phyloP scores from a whole-genome alignment of 192 early-diverging fungal genomes.

The Gigaspora rosea region DNA sequence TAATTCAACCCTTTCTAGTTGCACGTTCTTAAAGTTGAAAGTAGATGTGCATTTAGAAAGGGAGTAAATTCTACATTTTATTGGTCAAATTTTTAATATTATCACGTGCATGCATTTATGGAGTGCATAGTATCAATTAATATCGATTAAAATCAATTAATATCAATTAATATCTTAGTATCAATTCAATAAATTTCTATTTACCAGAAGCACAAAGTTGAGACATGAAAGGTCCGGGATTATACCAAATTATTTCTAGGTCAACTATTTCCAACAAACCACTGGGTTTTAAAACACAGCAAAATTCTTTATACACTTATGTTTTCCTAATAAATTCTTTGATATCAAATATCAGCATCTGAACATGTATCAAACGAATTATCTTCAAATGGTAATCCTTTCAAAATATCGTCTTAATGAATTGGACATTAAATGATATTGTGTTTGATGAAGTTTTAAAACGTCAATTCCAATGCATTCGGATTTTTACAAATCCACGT shows the following conservation, averaged over 20 bases:
- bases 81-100: no score
- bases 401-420: constrained; percentile 34
- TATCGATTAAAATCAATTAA: no score
- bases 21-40: no score
- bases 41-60: no score
- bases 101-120: no score
- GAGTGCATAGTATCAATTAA: no score
- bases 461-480: constrained; percentile 42
- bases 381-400: constrained; percentile 44
- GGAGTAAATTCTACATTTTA: no score
- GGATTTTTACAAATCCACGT: constrained; percentile 42
- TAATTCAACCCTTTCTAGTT: no score
- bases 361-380: constrained; percentile 28
- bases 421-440: constrained; percentile 40
- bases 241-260: background rate
- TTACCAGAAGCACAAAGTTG: background rate
- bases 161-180: no score
- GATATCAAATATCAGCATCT: background rate
- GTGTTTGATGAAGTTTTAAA: constrained; percentile 31
- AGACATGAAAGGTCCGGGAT: no score
- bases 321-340: background rate
- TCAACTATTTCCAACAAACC: constrained; percentile 1
- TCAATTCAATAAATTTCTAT: background rate
- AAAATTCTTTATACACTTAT: background rate
- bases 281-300: background rate